These are phyloP conservation scores for Scolecobasidium constrictum DNA, from an alignment of 2,329 filamentous ascomycete species.

Conservation along the genomic window DNA sequence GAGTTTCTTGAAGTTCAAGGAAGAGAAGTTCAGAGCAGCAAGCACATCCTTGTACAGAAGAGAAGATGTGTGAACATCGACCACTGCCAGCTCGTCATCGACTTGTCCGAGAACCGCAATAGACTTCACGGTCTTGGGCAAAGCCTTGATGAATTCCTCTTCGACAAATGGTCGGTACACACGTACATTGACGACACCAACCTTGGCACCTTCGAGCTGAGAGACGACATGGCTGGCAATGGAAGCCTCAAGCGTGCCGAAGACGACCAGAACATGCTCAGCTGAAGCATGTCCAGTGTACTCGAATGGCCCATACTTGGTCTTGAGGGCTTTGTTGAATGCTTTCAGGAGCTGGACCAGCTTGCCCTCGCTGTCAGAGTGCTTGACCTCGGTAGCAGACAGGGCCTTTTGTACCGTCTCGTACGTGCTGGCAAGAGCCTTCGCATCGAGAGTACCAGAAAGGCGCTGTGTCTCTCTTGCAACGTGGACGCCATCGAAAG, in stretches of 20 bases:
- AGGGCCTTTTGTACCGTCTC: constrained; percentile 52
- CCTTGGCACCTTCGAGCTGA: constrained; percentile 62
- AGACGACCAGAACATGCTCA: constrained; percentile 78
- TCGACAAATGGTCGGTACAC: constrained; percentile 93
- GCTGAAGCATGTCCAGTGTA: constrained; percentile 76
- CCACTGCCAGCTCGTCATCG: constrained; percentile 56
- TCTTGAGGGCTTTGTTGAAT: constrained; percentile 86
- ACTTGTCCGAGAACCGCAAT: constrained; percentile 89
- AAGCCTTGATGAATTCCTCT: constrained; percentile 75
- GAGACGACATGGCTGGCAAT: constrained; percentile 71
- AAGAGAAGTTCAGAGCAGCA: constrained; percentile 70
- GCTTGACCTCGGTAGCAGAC: constrained; percentile 50
- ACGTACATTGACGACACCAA: constrained; percentile 84
- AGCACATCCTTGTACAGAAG: constrained; percentile 85
- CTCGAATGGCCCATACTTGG: constrained; percentile 86
- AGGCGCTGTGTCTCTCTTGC: constrained; percentile 73
- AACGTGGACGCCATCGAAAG: constrained; percentile 78
- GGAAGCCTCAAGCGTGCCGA: constrained; percentile 84
- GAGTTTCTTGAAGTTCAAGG: constrained; percentile 47
- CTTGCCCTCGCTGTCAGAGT: constrained; percentile 60
- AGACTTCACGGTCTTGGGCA: constrained; percentile 64
- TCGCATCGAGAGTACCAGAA: constrained; percentile 68
- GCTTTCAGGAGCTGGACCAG: constrained; percentile 58
- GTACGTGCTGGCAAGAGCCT: constrained; percentile 59
- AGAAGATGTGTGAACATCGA: constrained; percentile 70